Percentiles rank a stretch among this genome's conserved stretches.
These are phyloP conservation scores for Hericium alpestre DNA, from an alignment of 768 basidiomycete genomes.

Conservation along the genomic window DNA sequence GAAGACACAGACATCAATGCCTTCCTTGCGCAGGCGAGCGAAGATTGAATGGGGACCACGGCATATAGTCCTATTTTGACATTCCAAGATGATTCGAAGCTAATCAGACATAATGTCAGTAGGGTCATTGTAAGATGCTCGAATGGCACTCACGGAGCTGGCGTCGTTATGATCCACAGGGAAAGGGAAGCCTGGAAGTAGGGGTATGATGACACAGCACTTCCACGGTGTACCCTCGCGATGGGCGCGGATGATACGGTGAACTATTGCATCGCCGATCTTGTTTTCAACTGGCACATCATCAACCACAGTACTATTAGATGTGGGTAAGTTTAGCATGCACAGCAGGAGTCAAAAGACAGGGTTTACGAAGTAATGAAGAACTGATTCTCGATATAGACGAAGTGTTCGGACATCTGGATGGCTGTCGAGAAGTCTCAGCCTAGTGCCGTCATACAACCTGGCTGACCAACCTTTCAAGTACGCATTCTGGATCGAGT, in stretches of 20 bases:
- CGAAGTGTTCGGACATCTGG: constrained; percentile 89
- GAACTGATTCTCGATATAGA: constrained; percentile 96
- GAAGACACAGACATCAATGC: constrained; percentile 61
- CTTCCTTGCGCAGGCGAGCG: constrained; percentile 70
- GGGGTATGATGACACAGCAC: constrained; percentile 85
- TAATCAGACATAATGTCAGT: constrained; percentile 20
- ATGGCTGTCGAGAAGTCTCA: constrained; percentile 45
- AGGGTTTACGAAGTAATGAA: constrained; percentile 73
- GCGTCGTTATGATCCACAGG: constrained; percentile 91
- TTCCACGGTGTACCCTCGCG: constrained; percentile 75
- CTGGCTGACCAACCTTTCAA: constrained; percentile 49
- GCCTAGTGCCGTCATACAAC: neutral
- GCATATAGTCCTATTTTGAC: constrained; percentile 82
- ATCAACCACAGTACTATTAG: constrained; percentile 62
- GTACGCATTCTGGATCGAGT: constrained; percentile 92
- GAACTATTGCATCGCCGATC: constrained; percentile 89
- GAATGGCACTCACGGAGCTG: constrained; percentile 52
- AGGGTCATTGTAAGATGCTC: neutral
- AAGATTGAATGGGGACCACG: constrained; percentile 91
- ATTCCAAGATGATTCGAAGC: constrained; percentile 92
- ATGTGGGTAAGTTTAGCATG: neutral
- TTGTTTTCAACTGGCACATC: constrained; percentile 84
- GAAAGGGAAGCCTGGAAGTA: constrained; percentile 88
- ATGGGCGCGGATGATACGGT: constrained; percentile 83
- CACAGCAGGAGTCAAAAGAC: neutral